A percentile compares a stretch with the other conserved stretches of the same genome.
These are phyloP conservation scores for Chondrus crispus DNA, from an alignment of 23 red algal species.

Conservation along the genomic window DNA sequence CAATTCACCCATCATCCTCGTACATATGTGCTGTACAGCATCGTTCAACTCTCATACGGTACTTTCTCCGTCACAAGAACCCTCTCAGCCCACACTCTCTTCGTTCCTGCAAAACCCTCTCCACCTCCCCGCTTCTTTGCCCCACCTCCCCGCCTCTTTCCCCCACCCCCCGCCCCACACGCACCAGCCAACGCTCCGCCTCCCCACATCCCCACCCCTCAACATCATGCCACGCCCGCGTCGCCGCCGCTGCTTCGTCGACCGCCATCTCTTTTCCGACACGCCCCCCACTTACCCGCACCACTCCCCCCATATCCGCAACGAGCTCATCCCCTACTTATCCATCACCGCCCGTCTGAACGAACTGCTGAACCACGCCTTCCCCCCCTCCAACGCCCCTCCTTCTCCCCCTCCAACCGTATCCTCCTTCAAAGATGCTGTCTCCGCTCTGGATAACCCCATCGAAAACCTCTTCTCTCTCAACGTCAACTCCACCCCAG, in stretches of 20 bases:
- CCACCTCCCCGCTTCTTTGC: background rate
- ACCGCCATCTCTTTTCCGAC: background rate
- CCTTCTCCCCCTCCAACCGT: background rate
- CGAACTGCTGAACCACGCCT: background rate
- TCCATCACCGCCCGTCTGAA: background rate
- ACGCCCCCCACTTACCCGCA: background rate
- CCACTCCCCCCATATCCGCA: background rate
- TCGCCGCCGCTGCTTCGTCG: background rate
- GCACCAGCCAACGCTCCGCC: background rate
- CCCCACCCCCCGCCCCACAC: background rate
- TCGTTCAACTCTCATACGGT: background rate
- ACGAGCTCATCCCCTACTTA: background rate
- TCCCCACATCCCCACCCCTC: background rate
- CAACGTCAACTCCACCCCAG: too few species aligned
- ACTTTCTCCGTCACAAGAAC: background rate
- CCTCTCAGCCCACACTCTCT: background rate
- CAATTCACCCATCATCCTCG: background rate
- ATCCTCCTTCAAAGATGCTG: background rate
- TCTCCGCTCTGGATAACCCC: too few species aligned
- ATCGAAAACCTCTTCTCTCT: too few species aligned
- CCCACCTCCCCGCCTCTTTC: too few species aligned
- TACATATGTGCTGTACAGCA: background rate
- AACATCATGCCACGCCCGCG: background rate
- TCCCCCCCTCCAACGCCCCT: background rate
- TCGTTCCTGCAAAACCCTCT: background rate